Percentiles rank a stretch among this genome's conserved stretches.
These are phyloP conservation scores for Cajanus cajan DNA, from an alignment of 306 rosid genomes.

Conservation along the genomic window DNA sequence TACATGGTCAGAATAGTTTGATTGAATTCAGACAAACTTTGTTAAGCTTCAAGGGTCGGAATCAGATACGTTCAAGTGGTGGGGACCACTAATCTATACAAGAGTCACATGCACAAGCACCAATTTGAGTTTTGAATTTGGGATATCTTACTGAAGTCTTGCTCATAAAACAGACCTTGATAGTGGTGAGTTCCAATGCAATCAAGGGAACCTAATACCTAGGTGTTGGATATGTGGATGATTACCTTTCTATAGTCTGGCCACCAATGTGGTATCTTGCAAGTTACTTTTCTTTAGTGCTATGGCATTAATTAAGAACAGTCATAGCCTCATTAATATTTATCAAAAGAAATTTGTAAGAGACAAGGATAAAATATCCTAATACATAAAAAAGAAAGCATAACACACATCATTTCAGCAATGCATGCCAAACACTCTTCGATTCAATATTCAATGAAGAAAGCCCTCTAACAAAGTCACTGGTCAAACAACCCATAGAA, in stretches of 20 bases:
- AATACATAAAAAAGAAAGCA: background rate
- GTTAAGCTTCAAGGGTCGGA: background rate
- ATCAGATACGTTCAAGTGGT: background rate
- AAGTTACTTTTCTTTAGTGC: background rate
- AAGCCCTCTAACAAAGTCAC: background rate
- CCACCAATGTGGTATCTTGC: background rate
- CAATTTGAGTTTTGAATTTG: background rate
- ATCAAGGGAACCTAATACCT: background rate
- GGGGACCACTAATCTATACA: background rate
- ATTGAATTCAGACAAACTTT: background rate
- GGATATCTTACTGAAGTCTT: background rate
- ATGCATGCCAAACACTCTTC: background rate
- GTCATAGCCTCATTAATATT: background rate
- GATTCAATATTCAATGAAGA: background rate
- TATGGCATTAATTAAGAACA: background rate
- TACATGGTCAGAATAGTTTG: background rate
- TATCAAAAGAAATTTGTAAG: background rate
- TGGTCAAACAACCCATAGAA: background rate
- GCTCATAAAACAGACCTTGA: background rate
- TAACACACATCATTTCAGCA: background rate
- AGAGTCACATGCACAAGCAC: conserved; percentile 6
- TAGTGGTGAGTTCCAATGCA: background rate
- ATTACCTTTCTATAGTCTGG: background rate
- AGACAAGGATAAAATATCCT: background rate
- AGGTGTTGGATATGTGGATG: background rate